Base-by-base conservation (phyloP, 2,329 filamentous ascomycete species). In the Aaosphaeria arxii region DNA sequence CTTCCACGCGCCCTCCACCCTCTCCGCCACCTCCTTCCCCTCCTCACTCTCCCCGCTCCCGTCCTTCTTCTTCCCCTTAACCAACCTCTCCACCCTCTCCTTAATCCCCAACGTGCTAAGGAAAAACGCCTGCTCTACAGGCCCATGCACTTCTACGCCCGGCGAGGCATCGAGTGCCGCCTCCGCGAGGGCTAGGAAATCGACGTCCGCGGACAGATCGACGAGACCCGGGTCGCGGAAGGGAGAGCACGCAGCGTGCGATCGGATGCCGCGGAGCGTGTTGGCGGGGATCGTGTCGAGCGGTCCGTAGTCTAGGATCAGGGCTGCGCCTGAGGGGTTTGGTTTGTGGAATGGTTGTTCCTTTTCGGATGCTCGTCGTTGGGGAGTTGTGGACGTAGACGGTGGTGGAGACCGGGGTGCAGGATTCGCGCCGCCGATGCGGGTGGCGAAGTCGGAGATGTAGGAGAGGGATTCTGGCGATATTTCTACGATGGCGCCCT, bases 251-350 rank as follows among this genome's bases (percentile, higher is more conserved):
- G 80, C 78, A 28, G 78, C 75, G 73, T 99, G 94, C 11, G 79
- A 76, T 33, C 85, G 82, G 69, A 99, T 97, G 24, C 94, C 94
- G 31, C 94, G 87, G 24, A 99, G 80, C 0, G 91, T 95, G 77
- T 96, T 95, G 51, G 88, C 77, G 3, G 94, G 94, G 43, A 99
- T 85, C 0, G 82, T 88, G 49, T 84, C 78, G 3, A 83, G 71
- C 4, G 92, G 88, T 13, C 94, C 94, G 72, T 99, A 99, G 74
- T 99, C 94, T 41, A 99, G 83, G 58, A 99, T 89, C n/a, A 99
- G 78, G 1, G 92, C 94, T 6, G 91, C 94, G 43, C 94, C 94
- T 1, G 85, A 86, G 1, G 91, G 84, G 1, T 65, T 67, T 0
- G 76, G 57, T 64, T 89, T 91, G 89, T 1, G 77, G 74, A 5